phyloP scores from a whole-genome alignment of 176 grass and related monocot genomes.

The Carex parvula region DNA sequence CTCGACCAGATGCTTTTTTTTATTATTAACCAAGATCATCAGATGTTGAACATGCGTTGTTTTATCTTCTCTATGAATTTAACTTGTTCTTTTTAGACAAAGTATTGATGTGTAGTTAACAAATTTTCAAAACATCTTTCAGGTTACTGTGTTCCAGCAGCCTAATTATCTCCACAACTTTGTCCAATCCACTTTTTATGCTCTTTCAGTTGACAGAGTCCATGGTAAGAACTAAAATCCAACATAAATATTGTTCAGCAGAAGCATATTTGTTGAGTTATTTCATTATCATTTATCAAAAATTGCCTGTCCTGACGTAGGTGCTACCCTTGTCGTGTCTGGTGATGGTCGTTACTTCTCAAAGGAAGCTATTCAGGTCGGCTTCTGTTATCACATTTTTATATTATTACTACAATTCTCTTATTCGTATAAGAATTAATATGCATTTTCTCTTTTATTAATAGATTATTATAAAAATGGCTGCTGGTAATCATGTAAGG shows the following conservation, averaged over 20 bases:
- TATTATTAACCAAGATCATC: background rate
- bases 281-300: conserved; percentile 5
- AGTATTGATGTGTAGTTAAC: background rate
- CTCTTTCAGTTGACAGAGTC: conserved; percentile 75
- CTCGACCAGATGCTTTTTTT: background rate
- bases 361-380: conserved; percentile 95
- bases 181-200: conserved; percentile 93
- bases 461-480: conserved; percentile 97
- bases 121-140: conserved; percentile 22
- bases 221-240: conserved; percentile 42
- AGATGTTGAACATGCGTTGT: background rate
- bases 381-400: conserved; percentile 1
- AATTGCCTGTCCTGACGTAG: conserved; percentile 37
- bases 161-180: conserved; percentile 94
- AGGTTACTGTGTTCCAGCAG: conserved; percentile 95
- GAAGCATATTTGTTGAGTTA: background rate
- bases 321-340: conserved; percentile 94
- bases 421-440: background rate
- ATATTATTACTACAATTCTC: background rate
- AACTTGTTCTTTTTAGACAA: background rate
- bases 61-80: background rate
- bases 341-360: conserved; percentile 99
- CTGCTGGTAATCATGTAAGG: conserved; percentile 87
- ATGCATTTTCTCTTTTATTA: background rate
- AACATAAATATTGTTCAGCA: background rate